Percentiles rank a stretch among this genome's conserved stretches.
phyloP scores from a whole-genome alignment of 1,139 yeast species.

The Protomyces inouyei region DNA sequence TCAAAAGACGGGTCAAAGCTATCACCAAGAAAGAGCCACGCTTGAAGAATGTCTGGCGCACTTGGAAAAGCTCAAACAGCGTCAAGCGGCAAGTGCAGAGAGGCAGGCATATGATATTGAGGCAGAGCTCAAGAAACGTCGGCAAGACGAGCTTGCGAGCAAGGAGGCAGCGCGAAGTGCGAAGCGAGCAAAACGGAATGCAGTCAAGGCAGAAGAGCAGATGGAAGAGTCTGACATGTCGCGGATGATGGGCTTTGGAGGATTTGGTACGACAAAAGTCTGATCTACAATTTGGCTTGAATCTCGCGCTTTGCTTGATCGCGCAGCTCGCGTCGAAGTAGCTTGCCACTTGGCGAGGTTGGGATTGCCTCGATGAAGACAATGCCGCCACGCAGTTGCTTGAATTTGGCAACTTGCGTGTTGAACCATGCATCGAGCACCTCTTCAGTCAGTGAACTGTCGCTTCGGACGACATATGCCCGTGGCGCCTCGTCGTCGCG shows the following conservation, averaged over 20 bases:
- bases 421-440: slow-evolving; percentile 37
- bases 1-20: slow-evolving; percentile 38
- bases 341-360: slow-evolving; percentile 43
- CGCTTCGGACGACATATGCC: slow-evolving; percentile 39
- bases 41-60: slow-evolving; percentile 41
- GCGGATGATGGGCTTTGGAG: slow-evolving; percentile 55
- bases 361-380: slow-evolving; percentile 35
- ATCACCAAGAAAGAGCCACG: slow-evolving; percentile 38
- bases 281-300: background rate
- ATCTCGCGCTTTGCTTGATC: background rate
- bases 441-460: slow-evolving; percentile 13
- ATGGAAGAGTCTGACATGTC: slow-evolving; percentile 39
- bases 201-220: slow-evolving; percentile 33
- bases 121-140: slow-evolving; percentile 42
- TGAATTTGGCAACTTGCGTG: slow-evolving; percentile 29
- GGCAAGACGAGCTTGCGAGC: slow-evolving; percentile 35
- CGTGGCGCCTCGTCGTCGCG: slow-evolving; percentile 39
- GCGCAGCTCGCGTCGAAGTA: slow-evolving; percentile 39
- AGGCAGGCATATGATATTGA: slow-evolving; percentile 46
- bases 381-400: too few species aligned
- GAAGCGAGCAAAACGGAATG: slow-evolving; percentile 36
- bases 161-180: slow-evolving; percentile 35
- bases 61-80: slow-evolving; percentile 39
- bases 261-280: slow-evolving; percentile 26
- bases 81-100: slow-evolving; percentile 39